A percentile compares a stretch with the other conserved stretches of the same genome.
Conservation (phyloP, 495 filamentous ascomycete species). For the Tuber indicum region DNA sequence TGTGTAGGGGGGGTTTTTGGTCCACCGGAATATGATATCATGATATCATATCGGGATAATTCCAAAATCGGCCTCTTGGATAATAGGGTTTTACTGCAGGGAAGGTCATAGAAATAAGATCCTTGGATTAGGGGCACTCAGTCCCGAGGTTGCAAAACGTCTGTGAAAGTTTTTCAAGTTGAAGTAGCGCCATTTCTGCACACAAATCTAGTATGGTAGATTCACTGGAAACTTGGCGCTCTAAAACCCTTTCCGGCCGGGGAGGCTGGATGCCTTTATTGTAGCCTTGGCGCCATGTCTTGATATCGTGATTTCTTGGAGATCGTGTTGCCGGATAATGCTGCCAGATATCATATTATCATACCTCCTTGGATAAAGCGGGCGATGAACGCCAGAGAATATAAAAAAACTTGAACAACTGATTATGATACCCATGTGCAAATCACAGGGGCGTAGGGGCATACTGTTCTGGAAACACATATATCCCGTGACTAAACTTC, state of each 20-base stretch:
- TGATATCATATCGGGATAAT: background rate
- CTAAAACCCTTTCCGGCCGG: background rate
- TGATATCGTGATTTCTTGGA: background rate
- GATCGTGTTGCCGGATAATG: background rate
- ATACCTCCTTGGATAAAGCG: no score
- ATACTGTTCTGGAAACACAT: no score
- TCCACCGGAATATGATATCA: background rate
- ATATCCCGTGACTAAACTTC: no score
- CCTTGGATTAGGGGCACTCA: background rate
- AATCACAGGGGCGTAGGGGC: no score
- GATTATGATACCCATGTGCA: no score
- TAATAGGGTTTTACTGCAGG: background rate
- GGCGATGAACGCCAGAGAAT: no score
- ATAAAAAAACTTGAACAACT: no score
- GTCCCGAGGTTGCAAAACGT: background rate
- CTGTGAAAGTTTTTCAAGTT: background rate
- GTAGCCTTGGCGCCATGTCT: background rate
- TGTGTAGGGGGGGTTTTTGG: background rate
- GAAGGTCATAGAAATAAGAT: background rate
- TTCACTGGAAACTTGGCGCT: background rate
- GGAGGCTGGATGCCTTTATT: background rate
- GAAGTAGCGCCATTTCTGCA: background rate
- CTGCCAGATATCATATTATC: no score
- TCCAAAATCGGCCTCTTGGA: background rate
- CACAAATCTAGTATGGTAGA: background rate